A percentile compares a stretch with the other conserved stretches of the same genome.
phyloP scores from a whole-genome alignment of 768 basidiomycete species.

The Pisolithus tinctorius region DNA sequence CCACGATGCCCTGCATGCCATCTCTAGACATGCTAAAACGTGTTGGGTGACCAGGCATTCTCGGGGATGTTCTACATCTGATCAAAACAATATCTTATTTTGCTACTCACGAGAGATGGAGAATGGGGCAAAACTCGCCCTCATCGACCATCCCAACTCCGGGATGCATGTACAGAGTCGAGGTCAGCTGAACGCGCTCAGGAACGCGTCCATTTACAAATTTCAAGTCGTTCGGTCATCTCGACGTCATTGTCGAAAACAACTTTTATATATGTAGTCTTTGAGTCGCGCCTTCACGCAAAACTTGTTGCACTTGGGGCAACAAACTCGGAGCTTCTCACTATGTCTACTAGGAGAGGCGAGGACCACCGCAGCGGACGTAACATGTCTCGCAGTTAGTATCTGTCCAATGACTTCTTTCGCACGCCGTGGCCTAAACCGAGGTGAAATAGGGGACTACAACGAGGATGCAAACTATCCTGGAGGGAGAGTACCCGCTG shows the following conservation, averaged over 20 bases:
- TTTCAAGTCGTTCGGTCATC: background rate
- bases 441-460: constrained; percentile 2
- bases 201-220: background rate
- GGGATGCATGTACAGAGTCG: background rate
- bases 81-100: too few relatives aligned
- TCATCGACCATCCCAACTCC: background rate
- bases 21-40: too few relatives aligned
- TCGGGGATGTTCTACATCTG: too few relatives aligned
- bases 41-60: too few relatives aligned
- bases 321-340: background rate
- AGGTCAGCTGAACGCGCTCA: too few relatives aligned
- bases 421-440: background rate
- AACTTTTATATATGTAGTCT: background rate
- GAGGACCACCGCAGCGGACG: background rate
- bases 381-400: background rate
- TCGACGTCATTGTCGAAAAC: background rate
- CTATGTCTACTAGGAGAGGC: background rate
- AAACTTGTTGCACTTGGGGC: background rate
- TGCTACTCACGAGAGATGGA: too few relatives aligned
- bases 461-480: constrained; percentile 2
- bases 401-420: background rate
- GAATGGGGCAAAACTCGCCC: too few relatives aligned
- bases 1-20: too few relatives aligned
- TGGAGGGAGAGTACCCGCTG: background rate
- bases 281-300: background rate